These are phyloP conservation scores for Acer negundo DNA, from an alignment of 345 rosid genomes.

Conservation along the genomic window DNA sequence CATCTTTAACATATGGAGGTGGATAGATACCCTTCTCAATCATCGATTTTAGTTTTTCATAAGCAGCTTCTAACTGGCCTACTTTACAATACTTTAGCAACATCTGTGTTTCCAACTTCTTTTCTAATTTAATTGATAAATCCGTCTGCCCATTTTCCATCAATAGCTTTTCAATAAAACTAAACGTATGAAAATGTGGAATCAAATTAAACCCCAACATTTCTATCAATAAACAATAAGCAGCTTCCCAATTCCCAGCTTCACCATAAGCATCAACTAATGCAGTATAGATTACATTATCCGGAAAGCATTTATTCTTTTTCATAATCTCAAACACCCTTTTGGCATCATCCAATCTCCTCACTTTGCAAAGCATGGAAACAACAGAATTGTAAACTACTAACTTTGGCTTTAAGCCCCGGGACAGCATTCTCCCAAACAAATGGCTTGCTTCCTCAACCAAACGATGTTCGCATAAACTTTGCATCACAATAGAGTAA, in stretches of 20 bases:
- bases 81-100: constrained; percentile 34
- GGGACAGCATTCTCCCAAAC: constrained; percentile 35
- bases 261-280: constrained; percentile 31
- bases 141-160: constrained; percentile 29
- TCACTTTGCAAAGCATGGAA: constrained; percentile 31
- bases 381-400: constrained; percentile 32
- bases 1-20: constrained; percentile 30
- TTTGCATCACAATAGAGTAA: constrained; percentile 27
- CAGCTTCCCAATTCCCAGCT: constrained; percentile 31
- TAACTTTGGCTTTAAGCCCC: constrained; percentile 27
- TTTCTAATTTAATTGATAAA: constrained; percentile 33
- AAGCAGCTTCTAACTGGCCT: constrained; percentile 31
- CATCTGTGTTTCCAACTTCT: constrained; percentile 33
- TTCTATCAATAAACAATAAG: constrained; percentile 27
- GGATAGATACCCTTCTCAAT: constrained; percentile 29
- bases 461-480: constrained; percentile 25
- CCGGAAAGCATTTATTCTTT: constrained; percentile 32
- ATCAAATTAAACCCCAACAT: constrained; percentile 32
- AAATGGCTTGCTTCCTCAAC: constrained; percentile 29
- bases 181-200: constrained; percentile 32
- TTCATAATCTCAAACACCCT: constrained; percentile 33
- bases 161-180: constrained; percentile 30
- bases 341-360: constrained; percentile 31
- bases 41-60: constrained; percentile 28
- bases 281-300: constrained; percentile 31